These are phyloP conservation scores for Dothistroma pini DNA, from an alignment of 2,329 filamentous ascomycete genomes.

Conservation along the genomic window DNA sequence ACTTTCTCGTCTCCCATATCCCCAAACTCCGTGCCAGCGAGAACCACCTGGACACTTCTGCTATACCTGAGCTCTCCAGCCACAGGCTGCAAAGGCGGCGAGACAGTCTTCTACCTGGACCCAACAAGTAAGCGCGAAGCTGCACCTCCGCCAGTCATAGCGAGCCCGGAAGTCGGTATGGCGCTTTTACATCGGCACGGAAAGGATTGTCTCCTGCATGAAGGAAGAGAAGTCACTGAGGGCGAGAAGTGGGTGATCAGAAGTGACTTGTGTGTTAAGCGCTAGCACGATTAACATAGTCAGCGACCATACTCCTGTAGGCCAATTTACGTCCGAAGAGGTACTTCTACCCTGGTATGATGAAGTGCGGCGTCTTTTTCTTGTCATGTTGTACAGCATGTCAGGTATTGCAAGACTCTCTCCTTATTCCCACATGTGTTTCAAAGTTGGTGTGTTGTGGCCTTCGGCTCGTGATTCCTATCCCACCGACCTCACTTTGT, in stretches of 20 bases:
- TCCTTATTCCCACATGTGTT: no score
- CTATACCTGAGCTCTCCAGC: constrained; percentile 76
- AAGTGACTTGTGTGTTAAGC: constrained; percentile 70
- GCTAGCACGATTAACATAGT: constrained; percentile 39
- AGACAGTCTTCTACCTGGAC: constrained; percentile 87
- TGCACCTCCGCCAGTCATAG: constrained; percentile 56
- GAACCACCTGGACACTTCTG: constrained; percentile 87
- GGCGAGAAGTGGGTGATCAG: constrained; percentile 91
- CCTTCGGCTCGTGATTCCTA: neutral
- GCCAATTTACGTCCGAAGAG: no score
- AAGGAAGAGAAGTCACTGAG: constrained; percentile 71
- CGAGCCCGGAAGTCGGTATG: constrained; percentile 78
- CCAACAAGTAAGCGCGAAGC: constrained; percentile 39
- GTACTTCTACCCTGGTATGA: no score
- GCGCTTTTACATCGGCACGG: constrained; percentile 85
- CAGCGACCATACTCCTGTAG: constrained; percentile 2
- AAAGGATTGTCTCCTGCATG: constrained; percentile 82
- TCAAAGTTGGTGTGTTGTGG: no score
- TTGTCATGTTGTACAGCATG: no score
- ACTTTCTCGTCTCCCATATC: constrained; percentile 49
- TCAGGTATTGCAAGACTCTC: no score
- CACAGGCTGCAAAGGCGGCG: constrained; percentile 76
- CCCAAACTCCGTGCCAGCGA: constrained; percentile 49
- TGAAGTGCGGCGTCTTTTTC: no score
- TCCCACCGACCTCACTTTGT: neutral